phyloP scores from a whole-genome alignment of 371 early-diverging fungal genomes.

The Chytridium lagenaria region DNA sequence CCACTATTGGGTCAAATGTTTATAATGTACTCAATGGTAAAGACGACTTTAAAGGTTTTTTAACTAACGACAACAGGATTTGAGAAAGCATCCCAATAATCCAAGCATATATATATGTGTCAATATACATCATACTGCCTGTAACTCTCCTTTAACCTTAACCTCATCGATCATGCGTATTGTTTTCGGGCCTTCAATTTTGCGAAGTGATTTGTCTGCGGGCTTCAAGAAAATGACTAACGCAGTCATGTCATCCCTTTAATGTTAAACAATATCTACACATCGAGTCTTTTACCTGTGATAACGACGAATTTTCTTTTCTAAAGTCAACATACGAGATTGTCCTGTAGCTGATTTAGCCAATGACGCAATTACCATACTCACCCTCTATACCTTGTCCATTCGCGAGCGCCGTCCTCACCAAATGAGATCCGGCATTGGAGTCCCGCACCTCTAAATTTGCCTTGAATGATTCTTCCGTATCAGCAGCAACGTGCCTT shows the following conservation, averaged over 20 bases:
- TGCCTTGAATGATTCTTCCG: neutral
- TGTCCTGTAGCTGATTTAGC: neutral
- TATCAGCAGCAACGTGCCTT: neutral
- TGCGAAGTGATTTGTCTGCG: neutral
- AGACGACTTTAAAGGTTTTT: slow-evolving; percentile 2
- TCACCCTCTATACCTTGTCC: neutral
- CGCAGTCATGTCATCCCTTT: slow-evolving; percentile 95
- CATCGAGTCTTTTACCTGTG: slow-evolving; percentile 2
- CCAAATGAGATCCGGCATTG: slow-evolving; percentile 6
- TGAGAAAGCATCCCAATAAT: neutral
- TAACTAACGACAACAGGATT: neutral
- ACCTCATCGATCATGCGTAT: neutral
- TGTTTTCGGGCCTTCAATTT: neutral
- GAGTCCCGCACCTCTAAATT: slow-evolving; percentile 2
- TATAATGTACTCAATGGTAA: slow-evolving; percentile 65
- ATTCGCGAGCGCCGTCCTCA: slow-evolving; percentile 1
- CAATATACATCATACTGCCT: too few species aligned
- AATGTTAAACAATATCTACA: too few species aligned
- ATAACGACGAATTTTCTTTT: neutral
- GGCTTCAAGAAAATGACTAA: slow-evolving; percentile 74
- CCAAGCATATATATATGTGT: neutral
- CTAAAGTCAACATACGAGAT: neutral
- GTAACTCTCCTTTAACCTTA: neutral
- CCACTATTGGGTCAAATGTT: slow-evolving; percentile 65
- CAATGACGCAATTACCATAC: neutral